Percentiles rank a stretch among this genome's conserved stretches.
Evolutionary conservation across 306 rosid species (phyloP).

Genomic region (Geum urbanum): DNA sequence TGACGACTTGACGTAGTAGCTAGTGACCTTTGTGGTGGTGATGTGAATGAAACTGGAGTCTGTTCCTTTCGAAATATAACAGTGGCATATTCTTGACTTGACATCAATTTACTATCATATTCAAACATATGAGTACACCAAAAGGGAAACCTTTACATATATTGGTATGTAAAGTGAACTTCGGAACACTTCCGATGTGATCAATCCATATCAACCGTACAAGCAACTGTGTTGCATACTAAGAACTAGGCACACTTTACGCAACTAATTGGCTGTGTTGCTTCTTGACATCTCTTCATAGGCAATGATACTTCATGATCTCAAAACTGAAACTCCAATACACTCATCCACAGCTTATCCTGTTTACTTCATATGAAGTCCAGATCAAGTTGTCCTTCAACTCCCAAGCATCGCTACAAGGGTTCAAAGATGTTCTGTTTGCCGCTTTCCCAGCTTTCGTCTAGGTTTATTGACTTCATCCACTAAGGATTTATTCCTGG

Average conservation of each 20-base stretch:
- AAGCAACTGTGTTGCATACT: not conserved
- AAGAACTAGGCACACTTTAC: not conserved
- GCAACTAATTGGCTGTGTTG: not conserved
- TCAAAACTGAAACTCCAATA: not conserved
- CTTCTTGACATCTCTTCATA: not conserved
- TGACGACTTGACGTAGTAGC: too few relatives aligned
- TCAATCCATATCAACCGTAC: not conserved
- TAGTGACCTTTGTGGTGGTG: not conserved
- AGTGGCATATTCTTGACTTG: not conserved
- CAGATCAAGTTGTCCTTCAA: conserved; percentile 6
- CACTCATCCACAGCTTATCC: not conserved
- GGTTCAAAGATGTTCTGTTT: not conserved
- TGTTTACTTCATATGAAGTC: conserved; percentile 8
- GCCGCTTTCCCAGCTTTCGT: conserved; percentile 5
- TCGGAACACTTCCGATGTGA: not conserved
- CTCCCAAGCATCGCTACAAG: not conserved
- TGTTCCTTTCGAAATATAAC: not conserved
- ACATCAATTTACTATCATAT: not conserved
- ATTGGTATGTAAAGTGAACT: not conserved
- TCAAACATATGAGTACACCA: not conserved
- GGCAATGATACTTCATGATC: not conserved
- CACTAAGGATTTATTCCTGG: conserved; percentile 70
- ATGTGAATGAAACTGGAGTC: not conserved
- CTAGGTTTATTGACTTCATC: conserved; percentile 1
- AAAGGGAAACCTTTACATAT: not conserved